A percentile compares a stretch with the other conserved stretches of the same genome.
phyloP scores from a whole-genome alignment of 1,139 yeast species.

The Yamadazyma atlantica region DNA sequence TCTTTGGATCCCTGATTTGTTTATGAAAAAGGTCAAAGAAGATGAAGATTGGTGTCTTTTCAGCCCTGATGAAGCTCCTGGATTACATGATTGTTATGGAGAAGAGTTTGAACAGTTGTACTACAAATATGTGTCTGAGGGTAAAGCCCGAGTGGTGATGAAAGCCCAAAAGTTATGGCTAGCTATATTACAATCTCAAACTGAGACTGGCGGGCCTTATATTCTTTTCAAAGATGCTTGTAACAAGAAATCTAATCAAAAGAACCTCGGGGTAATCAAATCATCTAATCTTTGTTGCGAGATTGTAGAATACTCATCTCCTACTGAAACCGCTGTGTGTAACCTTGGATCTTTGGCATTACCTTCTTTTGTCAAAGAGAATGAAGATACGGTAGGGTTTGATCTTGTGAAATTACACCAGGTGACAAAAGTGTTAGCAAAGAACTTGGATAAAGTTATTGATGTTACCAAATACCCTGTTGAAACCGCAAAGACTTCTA shows the following conservation, averaged over 20 bases:
- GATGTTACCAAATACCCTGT: constrained; percentile 83
- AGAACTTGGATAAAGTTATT: constrained; percentile 73
- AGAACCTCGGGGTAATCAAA: constrained; percentile 55
- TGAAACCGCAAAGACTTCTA: constrained; percentile 64
- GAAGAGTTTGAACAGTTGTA: constrained; percentile 48
- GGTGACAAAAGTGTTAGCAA: constrained; percentile 70
- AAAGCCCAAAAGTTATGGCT: constrained; percentile 57
- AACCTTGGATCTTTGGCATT: constrained; percentile 55
- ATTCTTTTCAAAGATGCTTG: constrained; percentile 59
- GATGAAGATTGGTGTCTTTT: constrained; percentile 54
- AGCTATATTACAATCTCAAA: constrained; percentile 53
- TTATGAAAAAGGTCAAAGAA: constrained; percentile 53
- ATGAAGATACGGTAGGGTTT: constrained; percentile 48
- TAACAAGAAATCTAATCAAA: constrained; percentile 52
- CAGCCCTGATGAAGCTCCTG: constrained; percentile 55
- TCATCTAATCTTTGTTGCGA: constrained; percentile 62
- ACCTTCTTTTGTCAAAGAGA: constrained; percentile 38
- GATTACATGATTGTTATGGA: constrained; percentile 50
- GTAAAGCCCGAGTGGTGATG: constrained; percentile 34
- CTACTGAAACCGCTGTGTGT: constrained; percentile 58
- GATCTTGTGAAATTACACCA: constrained; percentile 71
- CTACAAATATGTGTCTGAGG: constrained; percentile 44
- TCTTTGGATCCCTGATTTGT: constrained; percentile 60
- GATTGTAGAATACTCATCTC: constrained; percentile 53
- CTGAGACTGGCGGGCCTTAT: constrained; percentile 62